phyloP scores from a whole-genome alignment of 2,329 filamentous ascomycete genomes.

The Aureobasidium sp. region DNA sequence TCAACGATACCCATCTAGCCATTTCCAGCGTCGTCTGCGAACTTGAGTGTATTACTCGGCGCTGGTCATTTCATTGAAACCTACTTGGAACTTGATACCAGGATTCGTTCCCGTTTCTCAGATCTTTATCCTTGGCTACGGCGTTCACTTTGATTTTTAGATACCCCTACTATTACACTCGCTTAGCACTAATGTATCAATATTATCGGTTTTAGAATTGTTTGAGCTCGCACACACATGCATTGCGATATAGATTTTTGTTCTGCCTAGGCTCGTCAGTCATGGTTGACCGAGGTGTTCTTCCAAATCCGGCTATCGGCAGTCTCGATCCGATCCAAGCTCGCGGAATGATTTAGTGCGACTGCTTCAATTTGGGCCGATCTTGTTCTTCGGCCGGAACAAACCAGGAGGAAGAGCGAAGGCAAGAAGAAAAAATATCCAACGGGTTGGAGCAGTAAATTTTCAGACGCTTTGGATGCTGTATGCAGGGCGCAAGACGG shows the following conservation, averaged over 20 bases:
- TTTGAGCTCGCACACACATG: background rate
- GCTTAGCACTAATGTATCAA: slow-evolving; percentile 12
- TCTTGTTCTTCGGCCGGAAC: background rate
- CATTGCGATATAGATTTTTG: background rate
- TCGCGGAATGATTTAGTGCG: background rate
- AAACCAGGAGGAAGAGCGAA: background rate
- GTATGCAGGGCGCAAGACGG: background rate
- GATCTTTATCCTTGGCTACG: background rate
- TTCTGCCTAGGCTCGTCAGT: background rate
- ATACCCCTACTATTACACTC: slow-evolving; percentile 15
- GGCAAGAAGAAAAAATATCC: background rate
- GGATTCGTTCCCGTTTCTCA: background rate
- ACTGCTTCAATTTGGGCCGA: background rate
- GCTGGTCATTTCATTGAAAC: background rate
- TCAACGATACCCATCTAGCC: slow-evolving; percentile 6
- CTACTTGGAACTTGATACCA: background rate
- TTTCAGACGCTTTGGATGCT: background rate
- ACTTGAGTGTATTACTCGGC: background rate
- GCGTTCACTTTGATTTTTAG: slow-evolving; percentile 6
- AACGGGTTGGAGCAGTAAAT: background rate
- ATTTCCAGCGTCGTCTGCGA: background rate
- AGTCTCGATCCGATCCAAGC: background rate
- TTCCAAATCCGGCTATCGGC: slow-evolving; percentile 1
- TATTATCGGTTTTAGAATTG: background rate
- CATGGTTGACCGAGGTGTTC: background rate